Conservation (phyloP, 2,329 filamentous ascomycete genomes). For the Reticulascus tulasneorum region DNA sequence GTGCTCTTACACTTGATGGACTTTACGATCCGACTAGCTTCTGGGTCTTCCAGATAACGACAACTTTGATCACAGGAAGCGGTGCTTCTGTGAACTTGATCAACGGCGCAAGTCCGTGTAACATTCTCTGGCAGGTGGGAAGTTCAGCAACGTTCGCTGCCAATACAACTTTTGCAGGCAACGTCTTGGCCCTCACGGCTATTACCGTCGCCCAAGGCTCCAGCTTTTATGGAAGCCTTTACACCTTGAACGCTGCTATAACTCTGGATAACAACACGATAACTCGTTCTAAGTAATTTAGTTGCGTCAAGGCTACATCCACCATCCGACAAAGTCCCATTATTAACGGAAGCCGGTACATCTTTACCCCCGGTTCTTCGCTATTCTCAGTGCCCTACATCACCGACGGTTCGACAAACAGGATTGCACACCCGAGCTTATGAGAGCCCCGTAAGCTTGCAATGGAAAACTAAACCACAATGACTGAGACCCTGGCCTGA, state of each 20-base stretch:
- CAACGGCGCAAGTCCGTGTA: constrained; percentile 1
- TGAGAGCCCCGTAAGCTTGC: no score
- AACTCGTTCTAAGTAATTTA: no score
- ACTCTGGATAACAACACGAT: constrained; percentile 1
- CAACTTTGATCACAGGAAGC: background rate
- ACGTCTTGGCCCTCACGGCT: background rate
- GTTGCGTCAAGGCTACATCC: no score
- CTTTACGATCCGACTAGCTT: background rate
- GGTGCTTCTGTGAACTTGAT: background rate
- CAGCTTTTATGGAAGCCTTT: background rate
- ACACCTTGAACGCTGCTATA: background rate
- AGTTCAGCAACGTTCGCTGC: constrained; percentile 1
- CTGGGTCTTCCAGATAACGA: constrained; percentile 1
- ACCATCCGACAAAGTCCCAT: no score
- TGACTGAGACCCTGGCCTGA: no score
- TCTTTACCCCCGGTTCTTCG: no score
- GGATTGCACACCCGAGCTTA: no score
- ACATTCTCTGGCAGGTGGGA: constrained; percentile 1
- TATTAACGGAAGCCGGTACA: no score
- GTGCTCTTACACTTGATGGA: constrained; percentile 1
- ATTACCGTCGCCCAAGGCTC: background rate
- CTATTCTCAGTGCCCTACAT: no score
- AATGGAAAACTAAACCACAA: no score
- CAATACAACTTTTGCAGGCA: background rate
- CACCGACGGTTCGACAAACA: no score